phyloP scores from a whole-genome alignment of 331 rosid species.

The Pyrus hybrid region DNA sequence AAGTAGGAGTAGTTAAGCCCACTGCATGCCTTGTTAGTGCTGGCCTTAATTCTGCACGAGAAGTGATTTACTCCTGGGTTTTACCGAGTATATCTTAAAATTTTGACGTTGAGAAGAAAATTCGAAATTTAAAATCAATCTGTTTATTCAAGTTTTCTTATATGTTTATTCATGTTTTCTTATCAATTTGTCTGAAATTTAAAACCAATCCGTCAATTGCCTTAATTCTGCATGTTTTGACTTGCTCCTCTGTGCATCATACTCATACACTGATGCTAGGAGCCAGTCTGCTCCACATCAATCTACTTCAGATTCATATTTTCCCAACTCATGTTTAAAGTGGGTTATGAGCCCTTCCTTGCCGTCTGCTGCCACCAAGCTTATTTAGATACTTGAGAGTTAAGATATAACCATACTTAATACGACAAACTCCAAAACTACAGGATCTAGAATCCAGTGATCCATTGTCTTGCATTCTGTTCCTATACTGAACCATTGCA shows the following conservation, averaged over 20 bases:
- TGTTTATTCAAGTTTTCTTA: background rate
- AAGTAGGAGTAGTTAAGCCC: background rate
- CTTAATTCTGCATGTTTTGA: background rate
- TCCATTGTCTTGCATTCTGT: background rate
- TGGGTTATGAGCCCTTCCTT: background rate
- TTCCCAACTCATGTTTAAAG: background rate
- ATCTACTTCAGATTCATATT: background rate
- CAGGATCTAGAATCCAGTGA: background rate
- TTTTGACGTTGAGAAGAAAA: background rate
- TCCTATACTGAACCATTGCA: constrained; percentile 8
- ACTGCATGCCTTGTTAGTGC: background rate
- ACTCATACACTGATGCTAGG: background rate
- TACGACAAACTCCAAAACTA: too few species aligned
- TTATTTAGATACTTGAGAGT: background rate
- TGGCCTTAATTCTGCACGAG: background rate
- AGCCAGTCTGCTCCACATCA: background rate
- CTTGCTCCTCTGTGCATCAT: background rate
- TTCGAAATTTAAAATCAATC: background rate
- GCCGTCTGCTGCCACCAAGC: background rate
- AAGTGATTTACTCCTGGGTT: background rate
- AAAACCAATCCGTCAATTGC: background rate
- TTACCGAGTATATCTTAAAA: background rate
- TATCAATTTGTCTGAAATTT: background rate
- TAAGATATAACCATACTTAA: background rate
- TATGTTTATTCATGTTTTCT: background rate